Conservation (phyloP, 2,329 filamentous ascomycete species). For the Xylariales sp. region DNA sequence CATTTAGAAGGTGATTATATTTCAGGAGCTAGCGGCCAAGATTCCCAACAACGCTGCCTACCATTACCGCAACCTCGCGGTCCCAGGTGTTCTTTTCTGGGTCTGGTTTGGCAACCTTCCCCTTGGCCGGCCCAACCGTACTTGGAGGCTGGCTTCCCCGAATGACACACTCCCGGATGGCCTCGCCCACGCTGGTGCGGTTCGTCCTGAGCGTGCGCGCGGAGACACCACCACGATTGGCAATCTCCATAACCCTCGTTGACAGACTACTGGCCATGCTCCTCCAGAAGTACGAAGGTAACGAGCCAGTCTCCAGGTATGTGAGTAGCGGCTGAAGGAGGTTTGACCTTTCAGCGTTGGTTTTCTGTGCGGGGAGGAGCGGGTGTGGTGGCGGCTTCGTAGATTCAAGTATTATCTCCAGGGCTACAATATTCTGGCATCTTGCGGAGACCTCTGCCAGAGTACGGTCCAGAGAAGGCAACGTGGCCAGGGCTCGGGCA, state of each 20-base stretch:
- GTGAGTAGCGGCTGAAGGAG: slow-evolving; percentile 70
- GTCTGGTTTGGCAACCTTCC: slow-evolving; percentile 33
- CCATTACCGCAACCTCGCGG: slow-evolving; percentile 91
- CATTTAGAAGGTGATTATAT: neutral
- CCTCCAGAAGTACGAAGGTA: slow-evolving; percentile 92
- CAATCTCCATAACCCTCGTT: slow-evolving; percentile 76
- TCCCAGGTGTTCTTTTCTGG: slow-evolving; percentile 65
- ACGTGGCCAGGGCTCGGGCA: slow-evolving; percentile 68
- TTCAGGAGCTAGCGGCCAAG: slow-evolving; percentile 33
- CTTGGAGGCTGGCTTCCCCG: slow-evolving; percentile 68
- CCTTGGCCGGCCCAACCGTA: slow-evolving; percentile 39
- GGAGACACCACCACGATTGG: slow-evolving; percentile 76
- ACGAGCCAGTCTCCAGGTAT: slow-evolving; percentile 79
- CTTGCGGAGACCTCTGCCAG: slow-evolving; percentile 76
- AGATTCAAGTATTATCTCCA: slow-evolving; percentile 71
- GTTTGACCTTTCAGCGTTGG: slow-evolving; percentile 30
- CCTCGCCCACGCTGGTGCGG: slow-evolving; percentile 67
- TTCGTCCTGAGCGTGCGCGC: slow-evolving; percentile 77
- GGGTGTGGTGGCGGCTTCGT: slow-evolving; percentile 68
- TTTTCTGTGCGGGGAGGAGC: slow-evolving; percentile 39
- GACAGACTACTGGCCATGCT: slow-evolving; percentile 76
- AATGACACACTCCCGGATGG: slow-evolving; percentile 78
- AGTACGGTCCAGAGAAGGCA: slow-evolving; percentile 78
- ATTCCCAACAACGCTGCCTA: slow-evolving; percentile 69
- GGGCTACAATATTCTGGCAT: slow-evolving; percentile 87